Percentiles rank a stretch among this genome's conserved stretches.
These are phyloP conservation scores for Syzygium syzygioides DNA, from an alignment of 441 rosid genomes.

Conservation along the genomic window DNA sequence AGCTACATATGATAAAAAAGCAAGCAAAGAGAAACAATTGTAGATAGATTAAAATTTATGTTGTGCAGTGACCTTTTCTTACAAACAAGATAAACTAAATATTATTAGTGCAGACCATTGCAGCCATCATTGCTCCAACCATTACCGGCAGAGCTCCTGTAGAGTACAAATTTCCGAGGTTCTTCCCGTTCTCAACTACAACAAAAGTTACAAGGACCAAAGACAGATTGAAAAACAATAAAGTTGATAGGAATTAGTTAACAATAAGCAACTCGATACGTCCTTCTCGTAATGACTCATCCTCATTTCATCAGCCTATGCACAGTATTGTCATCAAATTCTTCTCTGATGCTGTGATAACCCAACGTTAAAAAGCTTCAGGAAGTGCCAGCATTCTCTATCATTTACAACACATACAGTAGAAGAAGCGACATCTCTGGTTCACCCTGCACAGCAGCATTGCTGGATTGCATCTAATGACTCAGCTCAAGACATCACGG, in stretches of 20 bases:
- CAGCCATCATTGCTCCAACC: not conserved
- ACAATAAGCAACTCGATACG: not conserved
- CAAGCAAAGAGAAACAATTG: not conserved
- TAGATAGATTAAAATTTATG: not conserved
- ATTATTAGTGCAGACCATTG: not conserved
- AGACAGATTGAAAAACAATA: not conserved
- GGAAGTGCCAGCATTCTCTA: not conserved
- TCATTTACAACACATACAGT: not conserved
- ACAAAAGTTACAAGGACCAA: not conserved
- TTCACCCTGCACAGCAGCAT: not conserved
- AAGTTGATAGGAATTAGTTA: not conserved
- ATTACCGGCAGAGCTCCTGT: not conserved
- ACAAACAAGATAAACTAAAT: not conserved
- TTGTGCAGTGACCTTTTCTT: not conserved
- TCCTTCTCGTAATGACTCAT: not conserved
- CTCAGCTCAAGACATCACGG: not conserved
- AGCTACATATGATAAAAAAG: not conserved
- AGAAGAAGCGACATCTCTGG: not conserved
- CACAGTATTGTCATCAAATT: not conserved
- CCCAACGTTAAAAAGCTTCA: not conserved
- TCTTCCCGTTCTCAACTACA: not conserved
- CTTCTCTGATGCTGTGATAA: not conserved
- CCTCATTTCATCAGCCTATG: not conserved
- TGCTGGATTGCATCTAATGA: not conserved
- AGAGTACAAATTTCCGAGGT: not conserved